These are phyloP conservation scores for Xylaria sp. DNA, from an alignment of 2,329 filamentous ascomycete species.

Conservation along the genomic window DNA sequence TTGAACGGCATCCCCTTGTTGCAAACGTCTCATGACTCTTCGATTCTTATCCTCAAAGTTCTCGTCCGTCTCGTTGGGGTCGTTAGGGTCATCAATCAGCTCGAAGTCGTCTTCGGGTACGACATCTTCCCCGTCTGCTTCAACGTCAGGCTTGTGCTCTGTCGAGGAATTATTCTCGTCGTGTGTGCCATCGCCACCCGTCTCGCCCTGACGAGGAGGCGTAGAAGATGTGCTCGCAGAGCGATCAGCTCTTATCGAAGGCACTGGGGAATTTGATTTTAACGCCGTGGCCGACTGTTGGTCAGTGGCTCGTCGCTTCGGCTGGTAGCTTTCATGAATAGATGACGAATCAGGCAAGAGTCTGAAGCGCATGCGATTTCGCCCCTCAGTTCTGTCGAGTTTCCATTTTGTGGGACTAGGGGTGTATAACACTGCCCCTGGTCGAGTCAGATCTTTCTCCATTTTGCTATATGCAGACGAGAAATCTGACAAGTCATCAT, in stretches of 20 bases:
- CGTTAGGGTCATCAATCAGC: conserved; percentile 91
- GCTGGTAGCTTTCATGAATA: conserved; percentile 80
- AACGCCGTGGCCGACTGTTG: conserved; percentile 51
- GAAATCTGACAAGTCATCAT: conserved; percentile 86
- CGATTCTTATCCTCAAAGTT: conserved; percentile 97
- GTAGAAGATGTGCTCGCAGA: conserved; percentile 40
- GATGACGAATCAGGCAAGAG: conserved; percentile 80
- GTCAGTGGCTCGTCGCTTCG: conserved; percentile 76
- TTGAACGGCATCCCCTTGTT: conserved; percentile 90
- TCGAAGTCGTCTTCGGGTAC: conserved; percentile 91
- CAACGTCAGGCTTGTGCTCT: conserved; percentile 45
- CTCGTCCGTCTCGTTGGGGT: conserved; percentile 77
- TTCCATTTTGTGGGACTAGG: conserved; percentile 80
- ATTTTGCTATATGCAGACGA: conserved; percentile 81
- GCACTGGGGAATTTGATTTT: conserved; percentile 46
- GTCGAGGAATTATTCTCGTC: conserved; percentile 39
- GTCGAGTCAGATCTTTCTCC: conserved; percentile 79
- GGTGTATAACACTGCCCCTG: conserved; percentile 82
- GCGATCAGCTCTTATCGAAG: conserved; percentile 31
- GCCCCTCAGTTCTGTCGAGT: conserved; percentile 92
- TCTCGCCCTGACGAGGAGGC: conserved; percentile 39
- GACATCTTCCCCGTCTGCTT: conserved; percentile 46
- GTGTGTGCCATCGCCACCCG: conserved; percentile 37
- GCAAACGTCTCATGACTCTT: conserved; percentile 94
- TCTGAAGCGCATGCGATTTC: conserved; percentile 92